Percentiles rank a stretch among this genome's conserved stretches.
Evolutionary conservation across 1,284 basidiomycete species (phyloP).

Genomic region (Apiotrichum akiyoshidainum): DNA sequence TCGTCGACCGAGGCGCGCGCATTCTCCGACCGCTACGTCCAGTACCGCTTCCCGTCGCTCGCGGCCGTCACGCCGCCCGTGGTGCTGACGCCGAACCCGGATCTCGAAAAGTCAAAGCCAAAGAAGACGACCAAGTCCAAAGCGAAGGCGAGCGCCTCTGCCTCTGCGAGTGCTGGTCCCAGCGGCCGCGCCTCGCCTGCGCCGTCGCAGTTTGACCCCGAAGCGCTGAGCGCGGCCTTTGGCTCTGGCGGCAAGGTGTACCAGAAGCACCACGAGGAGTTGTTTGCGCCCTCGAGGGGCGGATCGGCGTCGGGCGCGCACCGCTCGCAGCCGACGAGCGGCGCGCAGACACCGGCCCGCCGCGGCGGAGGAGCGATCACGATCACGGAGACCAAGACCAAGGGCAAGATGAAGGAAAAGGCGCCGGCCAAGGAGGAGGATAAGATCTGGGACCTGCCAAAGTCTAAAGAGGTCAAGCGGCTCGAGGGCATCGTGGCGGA

Average conservation of each 20-base stretch:
- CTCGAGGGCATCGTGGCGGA: conserved; percentile 37
- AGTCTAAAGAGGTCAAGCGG: conserved; percentile 38
- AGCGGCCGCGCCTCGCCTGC: conserved; percentile 1
- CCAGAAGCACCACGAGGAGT: conserved; percentile 31
- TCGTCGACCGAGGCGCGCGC: conserved; percentile 32
- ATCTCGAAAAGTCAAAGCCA: conserved; percentile 3
- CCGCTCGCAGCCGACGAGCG: conserved; percentile 1
- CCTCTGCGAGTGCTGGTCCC: not conserved
- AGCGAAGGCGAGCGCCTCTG: not conserved
- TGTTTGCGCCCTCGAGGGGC: conserved; percentile 7
- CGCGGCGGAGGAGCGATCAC: conserved; percentile 26
- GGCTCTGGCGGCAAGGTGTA: conserved; percentile 38
- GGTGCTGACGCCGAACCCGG: conserved; percentile 2
- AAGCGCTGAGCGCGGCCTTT: conserved; percentile 29
- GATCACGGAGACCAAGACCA: conserved; percentile 21
- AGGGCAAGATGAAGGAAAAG: conserved; percentile 12
- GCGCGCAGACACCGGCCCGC: conserved; percentile 12
- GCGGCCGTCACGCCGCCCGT: conserved; percentile 11
- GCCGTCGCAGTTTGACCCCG: conserved; percentile 6
- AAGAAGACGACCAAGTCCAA: conserved; percentile 10
- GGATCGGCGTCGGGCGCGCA: conserved; percentile 7
- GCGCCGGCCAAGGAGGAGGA: conserved; percentile 13
- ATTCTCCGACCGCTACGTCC: conserved; percentile 41
- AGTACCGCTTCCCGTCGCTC: conserved; percentile 38
- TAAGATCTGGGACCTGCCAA: conserved; percentile 46